These are phyloP conservation scores for Myrica gale DNA, from an alignment of 306 rosid species.

Conservation along the genomic window DNA sequence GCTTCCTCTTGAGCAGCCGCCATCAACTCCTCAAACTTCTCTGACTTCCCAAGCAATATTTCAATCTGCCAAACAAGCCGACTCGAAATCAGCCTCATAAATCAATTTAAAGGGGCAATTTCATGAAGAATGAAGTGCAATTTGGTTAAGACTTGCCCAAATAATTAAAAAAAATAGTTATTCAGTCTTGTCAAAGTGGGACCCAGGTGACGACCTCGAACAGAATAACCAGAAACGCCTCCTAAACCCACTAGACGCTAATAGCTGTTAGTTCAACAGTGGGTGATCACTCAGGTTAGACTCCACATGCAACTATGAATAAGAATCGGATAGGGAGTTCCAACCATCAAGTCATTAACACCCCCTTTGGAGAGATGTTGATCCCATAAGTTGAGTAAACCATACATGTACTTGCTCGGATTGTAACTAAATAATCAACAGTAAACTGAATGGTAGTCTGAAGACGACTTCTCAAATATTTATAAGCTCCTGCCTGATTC, in stretches of 20 bases:
- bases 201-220: no score
- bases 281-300: no score
- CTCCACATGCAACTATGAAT: not conserved
- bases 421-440: not conserved
- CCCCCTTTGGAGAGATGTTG: not conserved
- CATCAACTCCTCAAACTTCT: slow-evolving; percentile 75
- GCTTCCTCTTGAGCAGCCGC: slow-evolving; percentile 57
- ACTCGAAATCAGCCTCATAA: not conserved
- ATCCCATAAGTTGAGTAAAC: not conserved
- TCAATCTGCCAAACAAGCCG: slow-evolving; percentile 50
- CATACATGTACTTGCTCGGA: not conserved
- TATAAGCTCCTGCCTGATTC: not conserved
- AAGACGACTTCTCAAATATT: not conserved
- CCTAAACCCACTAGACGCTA: not conserved
- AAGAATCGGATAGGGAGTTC: not conserved
- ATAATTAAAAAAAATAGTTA: no score
- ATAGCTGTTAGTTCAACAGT: not conserved
- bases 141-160: not conserved
- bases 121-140: not conserved
- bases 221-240: not conserved
- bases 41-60: slow-evolving; percentile 65
- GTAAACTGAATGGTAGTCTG: not conserved
- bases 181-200: no score
- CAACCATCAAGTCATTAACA: not conserved
- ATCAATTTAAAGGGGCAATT: not conserved